phyloP scores from a whole-genome alignment of 2,329 filamentous ascomycete species.

The Rutstroemia sp. region DNA sequence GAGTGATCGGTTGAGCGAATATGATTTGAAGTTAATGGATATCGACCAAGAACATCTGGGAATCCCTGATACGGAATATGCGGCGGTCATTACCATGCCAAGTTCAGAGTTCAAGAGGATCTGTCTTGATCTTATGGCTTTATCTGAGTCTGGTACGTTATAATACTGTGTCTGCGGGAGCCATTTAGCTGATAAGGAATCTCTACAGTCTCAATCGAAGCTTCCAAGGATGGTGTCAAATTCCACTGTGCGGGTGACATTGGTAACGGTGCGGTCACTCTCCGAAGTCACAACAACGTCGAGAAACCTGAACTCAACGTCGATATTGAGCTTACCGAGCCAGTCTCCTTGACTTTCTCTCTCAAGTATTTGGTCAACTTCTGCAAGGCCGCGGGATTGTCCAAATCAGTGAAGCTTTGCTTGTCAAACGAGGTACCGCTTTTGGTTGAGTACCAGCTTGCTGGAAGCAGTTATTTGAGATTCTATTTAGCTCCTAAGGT shows the following conservation, averaged over 20 bases:
- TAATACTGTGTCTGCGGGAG: neutral
- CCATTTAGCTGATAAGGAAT: conserved; percentile 13
- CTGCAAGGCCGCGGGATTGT: conserved; percentile 91
- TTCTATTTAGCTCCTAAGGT: conserved; percentile 99
- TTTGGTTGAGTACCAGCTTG: conserved; percentile 82
- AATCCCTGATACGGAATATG: conserved; percentile 98
- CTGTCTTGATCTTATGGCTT: conserved; percentile 80
- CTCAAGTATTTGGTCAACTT: conserved; percentile 99
- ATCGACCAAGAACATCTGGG: conserved; percentile 99
- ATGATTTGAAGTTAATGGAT: conserved; percentile 99
- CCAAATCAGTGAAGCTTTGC: conserved; percentile 78
- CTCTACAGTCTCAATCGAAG: conserved; percentile 78
- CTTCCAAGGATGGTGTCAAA: conserved; percentile 93
- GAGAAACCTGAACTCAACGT: conserved; percentile 85
- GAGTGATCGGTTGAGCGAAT: conserved; percentile 91
- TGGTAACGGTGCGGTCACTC: conserved; percentile 86
- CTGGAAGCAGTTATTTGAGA: conserved; percentile 78
- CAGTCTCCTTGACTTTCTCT: conserved; percentile 91
- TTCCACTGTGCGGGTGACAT: conserved; percentile 93
- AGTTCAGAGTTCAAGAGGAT: conserved; percentile 88
- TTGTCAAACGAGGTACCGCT: conserved; percentile 95
- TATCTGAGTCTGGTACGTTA: conserved; percentile 86
- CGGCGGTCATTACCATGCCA: conserved; percentile 84
- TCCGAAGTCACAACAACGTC: conserved; percentile 80
- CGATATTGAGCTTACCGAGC: conserved; percentile 84